Evolutionary conservation across 1,139 yeast species (phyloP), one percentile per base, ranked within the genome.

Genomic region (Entelexis paramagnoliae): DNA sequence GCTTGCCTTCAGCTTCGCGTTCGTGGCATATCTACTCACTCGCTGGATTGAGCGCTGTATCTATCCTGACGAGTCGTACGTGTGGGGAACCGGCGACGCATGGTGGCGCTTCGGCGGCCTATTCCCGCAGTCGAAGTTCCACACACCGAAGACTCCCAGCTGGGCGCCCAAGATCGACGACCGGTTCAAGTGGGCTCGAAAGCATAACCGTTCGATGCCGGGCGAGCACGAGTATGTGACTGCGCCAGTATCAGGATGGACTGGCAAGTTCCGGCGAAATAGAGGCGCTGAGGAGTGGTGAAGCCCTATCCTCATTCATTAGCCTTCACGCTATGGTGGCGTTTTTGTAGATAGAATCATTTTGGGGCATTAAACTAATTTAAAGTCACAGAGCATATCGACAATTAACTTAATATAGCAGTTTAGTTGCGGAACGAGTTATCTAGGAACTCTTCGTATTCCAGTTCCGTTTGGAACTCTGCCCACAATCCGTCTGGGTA

Each of bases 391-490:
- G 24, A 22, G 24, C 24, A 6, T 22, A 22, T n/a, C n/a, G n/a
- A n/a, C n/a, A n/a, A n/a, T n/a, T n/a, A n/a, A n/a, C n/a, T n/a
- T n/a, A n/a, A n/a, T n/a, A n/a, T n/a, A n/a, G n/a, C n/a, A n/a
- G 5, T 20, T 47, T 46, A 58, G 14, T 58, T 45, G 19, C 51
- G 47, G 53, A 51, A 58, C 9, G 59, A 52, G 36, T 49, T 55
- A 49, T 60, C 58, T 45, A 56, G 48, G 50, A 57, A 58, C 42
- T 68, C 60, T 62, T 78, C 81, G 52, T 64, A 68, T 55, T 73
- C 75, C 46, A 69, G 70, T 54, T 81, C 85, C 0, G 85, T 81
- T 68, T 83, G 89, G 66, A 83, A 82, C 61, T 83, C 93, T 46
- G 81, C 72, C 66, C 80, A 84, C 57, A 83, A 68, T 5, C 82